Base-by-base conservation (phyloP, 2,329 filamentous ascomycete genomes). In the Venturia carpophila region DNA sequence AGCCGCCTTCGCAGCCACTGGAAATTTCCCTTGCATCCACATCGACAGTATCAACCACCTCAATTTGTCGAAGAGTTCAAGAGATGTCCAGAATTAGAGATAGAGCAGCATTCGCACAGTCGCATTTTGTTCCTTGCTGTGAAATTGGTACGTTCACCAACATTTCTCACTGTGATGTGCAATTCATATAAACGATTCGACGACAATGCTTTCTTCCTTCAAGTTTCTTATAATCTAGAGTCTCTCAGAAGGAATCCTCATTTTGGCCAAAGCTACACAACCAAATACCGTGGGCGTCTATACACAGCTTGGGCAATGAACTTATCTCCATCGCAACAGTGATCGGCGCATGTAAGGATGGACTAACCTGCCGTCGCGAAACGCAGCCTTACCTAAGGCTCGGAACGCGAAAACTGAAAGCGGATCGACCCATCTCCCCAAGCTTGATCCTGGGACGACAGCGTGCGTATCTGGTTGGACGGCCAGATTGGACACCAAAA, bases 381-480 rank as follows among this genome's bases (percentile, higher is more conserved):
- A 58, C 30, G 52, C 52, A 58, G 52, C 52, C 52, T 58, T 37
- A 58, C 30, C 49, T 7, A 58, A 15, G 27, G 19, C 30, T 3
- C 13, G 49, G 10, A 34, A 58, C 52, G 27, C 10, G 30, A 37
- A 58, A 4, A 27, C 4, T 11, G 7, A 58, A 58, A 34, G 52
- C 52, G 52, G 52, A 58, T 11, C 6, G 30, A 58, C 27, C 52
- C 52, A 58, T 58, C 27, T n/a, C 21, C 21, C 45, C 13, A 58
- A 21, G 52, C 30, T 37, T 34, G 52, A 34, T 58, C 27, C 52
- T 4, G 24, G 24, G 47, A 52, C 47, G 13, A 58, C 19, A n/a
- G 52, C 27, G 27, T 58, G 52, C 27, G 24, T 24, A 37, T 58
- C 52, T 58, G 27, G 52, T 58, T 58, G 52, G 52, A n/a, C 27